Conservation (phyloP, 2,329 filamentous ascomycete genomes). For the Neonectria coccinea region DNA sequence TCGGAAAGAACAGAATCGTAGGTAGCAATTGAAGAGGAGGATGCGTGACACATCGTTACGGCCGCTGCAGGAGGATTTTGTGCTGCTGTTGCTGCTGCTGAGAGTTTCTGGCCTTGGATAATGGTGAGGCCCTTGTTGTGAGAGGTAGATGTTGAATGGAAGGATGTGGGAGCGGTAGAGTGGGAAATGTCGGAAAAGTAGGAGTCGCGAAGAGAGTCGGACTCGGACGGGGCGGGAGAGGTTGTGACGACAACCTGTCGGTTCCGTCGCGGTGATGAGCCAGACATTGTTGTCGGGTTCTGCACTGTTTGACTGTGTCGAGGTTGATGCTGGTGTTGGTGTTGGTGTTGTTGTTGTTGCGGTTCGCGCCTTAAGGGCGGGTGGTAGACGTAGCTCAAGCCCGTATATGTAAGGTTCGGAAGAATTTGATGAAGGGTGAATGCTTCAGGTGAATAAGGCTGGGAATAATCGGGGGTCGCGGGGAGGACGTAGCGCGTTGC, state of each 20-base stretch:
- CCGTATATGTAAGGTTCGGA: conserved; percentile 2
- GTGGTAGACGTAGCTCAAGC: conserved; percentile 18
- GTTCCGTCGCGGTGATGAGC: conserved; percentile 40
- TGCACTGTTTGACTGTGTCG: conserved; percentile 18
- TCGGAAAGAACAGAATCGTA: conserved; percentile 76
- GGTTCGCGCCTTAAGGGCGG: conserved; percentile 15
- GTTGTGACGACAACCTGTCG: conserved; percentile 43
- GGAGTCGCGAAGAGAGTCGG: conserved; percentile 44
- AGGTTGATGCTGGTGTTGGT: conserved; percentile 12
- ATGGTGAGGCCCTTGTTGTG: conserved; percentile 37
- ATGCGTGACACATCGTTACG: conserved; percentile 39
- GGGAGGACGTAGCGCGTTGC: conserved; percentile 15
- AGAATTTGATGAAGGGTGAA: neutral
- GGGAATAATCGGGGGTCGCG: conserved; percentile 11
- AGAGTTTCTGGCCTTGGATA: conserved; percentile 26
- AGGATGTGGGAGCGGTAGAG: conserved; percentile 46
- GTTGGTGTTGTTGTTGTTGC: conserved; percentile 19
- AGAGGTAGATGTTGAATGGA: conserved; percentile 42
- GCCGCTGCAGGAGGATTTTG: conserved; percentile 25
- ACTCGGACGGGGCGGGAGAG: conserved; percentile 43
- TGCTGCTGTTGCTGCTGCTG: conserved; percentile 17
- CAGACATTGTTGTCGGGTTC: conserved; percentile 36
- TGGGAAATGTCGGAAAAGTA: conserved; percentile 45
- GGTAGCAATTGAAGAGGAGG: conserved; percentile 75
- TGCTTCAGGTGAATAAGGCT: conserved; percentile 13